Conservation (phyloP, 2,329 filamentous ascomycete genomes). For the Lasiodiplodia sp. region DNA sequence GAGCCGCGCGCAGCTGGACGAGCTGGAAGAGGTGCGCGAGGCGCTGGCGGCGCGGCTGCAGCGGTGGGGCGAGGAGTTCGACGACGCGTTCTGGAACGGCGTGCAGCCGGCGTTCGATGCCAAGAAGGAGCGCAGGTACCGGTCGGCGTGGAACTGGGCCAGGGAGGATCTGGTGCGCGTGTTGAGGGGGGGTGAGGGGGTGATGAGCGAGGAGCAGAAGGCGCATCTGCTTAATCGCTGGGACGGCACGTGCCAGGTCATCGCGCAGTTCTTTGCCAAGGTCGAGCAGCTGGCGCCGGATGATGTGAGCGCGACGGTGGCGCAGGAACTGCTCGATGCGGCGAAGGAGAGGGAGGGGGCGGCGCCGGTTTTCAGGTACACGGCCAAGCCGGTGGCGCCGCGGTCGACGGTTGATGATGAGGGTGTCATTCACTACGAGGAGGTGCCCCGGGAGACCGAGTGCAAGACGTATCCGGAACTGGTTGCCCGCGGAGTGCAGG, state of each 20-base stretch:
- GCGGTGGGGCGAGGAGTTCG: conserved; percentile 41
- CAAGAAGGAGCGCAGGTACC: conserved; percentile 39
- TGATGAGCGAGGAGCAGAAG: conserved; percentile 92
- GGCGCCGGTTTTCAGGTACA: conserved; percentile 66
- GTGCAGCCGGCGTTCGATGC: conserved; percentile 42
- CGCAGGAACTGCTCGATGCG: conserved; percentile 92
- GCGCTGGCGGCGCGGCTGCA: conserved; percentile 35
- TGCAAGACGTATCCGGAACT: conserved; percentile 89
- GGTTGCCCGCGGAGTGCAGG: conserved; percentile 55
- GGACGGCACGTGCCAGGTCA: conserved; percentile 91
- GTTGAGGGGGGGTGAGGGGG: conserved; percentile 65
- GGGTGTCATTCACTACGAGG: conserved; percentile 62
- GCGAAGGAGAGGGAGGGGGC: conserved; percentile 98
- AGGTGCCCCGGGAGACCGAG: conserved; percentile 62
- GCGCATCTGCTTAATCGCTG: conserved; percentile 99
- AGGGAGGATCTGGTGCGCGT: conserved; percentile 37
- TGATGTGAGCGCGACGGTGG: conserved; percentile 94
- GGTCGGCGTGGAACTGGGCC: conserved; percentile 50
- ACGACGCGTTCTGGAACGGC: conserved; percentile 40
- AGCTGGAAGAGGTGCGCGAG: background rate
- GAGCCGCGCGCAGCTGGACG: background rate
- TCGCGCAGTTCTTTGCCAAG: conserved; percentile 99
- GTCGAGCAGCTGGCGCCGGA: conserved; percentile 90
- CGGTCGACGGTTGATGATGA: conserved; percentile 72
- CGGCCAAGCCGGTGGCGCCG: background rate